These are phyloP conservation scores for Arthonia radiata DNA, from an alignment of 495 filamentous ascomycete species.

Conservation along the genomic window DNA sequence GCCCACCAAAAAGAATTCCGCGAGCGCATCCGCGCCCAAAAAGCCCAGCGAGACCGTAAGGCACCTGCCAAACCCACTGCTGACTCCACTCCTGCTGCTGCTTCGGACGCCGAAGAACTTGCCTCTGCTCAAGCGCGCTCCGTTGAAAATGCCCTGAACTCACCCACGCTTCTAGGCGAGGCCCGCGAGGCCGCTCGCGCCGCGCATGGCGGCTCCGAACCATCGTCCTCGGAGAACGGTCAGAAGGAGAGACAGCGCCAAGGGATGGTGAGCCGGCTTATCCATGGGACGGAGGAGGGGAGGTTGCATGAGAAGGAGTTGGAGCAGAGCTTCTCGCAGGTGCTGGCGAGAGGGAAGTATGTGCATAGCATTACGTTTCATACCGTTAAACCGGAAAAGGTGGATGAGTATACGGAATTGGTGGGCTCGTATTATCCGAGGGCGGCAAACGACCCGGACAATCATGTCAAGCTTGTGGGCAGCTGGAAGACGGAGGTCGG, in stretches of 20 bases:
- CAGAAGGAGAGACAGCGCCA: constrained; percentile 23
- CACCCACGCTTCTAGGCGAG: constrained; percentile 23
- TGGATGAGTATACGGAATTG: constrained; percentile 79
- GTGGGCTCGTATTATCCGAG: constrained; percentile 83
- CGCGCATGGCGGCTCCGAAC: constrained; percentile 14
- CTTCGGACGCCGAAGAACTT: constrained; percentile 1
- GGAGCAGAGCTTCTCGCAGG: constrained; percentile 79
- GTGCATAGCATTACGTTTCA: constrained; percentile 96
- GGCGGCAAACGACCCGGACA: constrained; percentile 55
- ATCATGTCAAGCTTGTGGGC: constrained; percentile 85
- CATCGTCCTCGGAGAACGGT: constrained; percentile 20
- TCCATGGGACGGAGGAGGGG: constrained; percentile 91
- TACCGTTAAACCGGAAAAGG: constrained; percentile 81
- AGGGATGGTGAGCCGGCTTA: constrained; percentile 38
- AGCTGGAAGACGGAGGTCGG: constrained; percentile 98
- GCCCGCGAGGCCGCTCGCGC: constrained; percentile 16
- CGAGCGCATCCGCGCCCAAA: constrained; percentile 47
- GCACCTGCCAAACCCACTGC: constrained; percentile 19
- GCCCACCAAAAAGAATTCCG: constrained; percentile 66
- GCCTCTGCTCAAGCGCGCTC: not conserved
- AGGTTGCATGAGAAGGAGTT: constrained; percentile 81
- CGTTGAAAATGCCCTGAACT: constrained; percentile 9
- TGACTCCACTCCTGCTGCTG: constrained; percentile 4
- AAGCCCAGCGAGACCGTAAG: constrained; percentile 23
- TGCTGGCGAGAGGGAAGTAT: constrained; percentile 88